phyloP scores from a whole-genome alignment of 768 basidiomycete species.

The Psilocybe cyanescens region DNA sequence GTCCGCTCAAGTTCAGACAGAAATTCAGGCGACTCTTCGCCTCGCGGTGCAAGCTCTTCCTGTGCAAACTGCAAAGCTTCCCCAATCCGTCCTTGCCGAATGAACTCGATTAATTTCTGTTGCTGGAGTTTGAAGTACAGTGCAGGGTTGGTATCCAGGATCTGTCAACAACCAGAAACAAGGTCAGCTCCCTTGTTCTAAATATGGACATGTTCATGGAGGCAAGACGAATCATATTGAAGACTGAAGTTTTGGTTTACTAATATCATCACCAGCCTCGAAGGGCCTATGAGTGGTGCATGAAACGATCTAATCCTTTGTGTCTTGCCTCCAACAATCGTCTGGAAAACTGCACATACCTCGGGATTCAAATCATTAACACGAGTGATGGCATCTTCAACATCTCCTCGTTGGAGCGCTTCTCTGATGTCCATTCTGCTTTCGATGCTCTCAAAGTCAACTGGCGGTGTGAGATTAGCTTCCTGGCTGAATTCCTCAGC shows the following conservation, averaged over 20 bases:
- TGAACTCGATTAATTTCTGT: conserved; percentile 93
- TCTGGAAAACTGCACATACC: conserved; percentile 56
- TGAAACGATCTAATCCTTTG: conserved; percentile 89
- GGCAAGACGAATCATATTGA: conserved; percentile 73
- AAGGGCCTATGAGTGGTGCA: conserved; percentile 95
- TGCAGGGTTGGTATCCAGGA: conserved; percentile 92
- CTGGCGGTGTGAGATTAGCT: conserved; percentile 72
- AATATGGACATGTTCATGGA: conserved; percentile 14
- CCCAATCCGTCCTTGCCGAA: conserved; percentile 76
- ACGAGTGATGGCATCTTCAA: conserved; percentile 92
- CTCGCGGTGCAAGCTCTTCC: conserved; percentile 90
- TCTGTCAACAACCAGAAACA: conserved; percentile 52
- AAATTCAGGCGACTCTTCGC: conserved; percentile 94
- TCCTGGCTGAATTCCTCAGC: conserved; percentile 95
- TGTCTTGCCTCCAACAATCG: conserved; percentile 16
- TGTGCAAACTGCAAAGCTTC: conserved; percentile 93
- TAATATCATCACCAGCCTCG: conserved; percentile 83
- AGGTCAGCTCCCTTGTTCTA: conserved; percentile 23
- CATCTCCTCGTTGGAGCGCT: conserved; percentile 91
- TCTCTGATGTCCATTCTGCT: conserved; percentile 94
- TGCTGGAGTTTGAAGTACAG: conserved; percentile 96
- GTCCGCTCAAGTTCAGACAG: conserved; percentile 90
- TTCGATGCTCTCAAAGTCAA: conserved; percentile 92
- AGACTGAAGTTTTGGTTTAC: conserved; percentile 90
- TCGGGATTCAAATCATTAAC: conserved; percentile 97